Conservation (phyloP, 768 basidiomycete genomes). For the Calvatia gigantea region DNA sequence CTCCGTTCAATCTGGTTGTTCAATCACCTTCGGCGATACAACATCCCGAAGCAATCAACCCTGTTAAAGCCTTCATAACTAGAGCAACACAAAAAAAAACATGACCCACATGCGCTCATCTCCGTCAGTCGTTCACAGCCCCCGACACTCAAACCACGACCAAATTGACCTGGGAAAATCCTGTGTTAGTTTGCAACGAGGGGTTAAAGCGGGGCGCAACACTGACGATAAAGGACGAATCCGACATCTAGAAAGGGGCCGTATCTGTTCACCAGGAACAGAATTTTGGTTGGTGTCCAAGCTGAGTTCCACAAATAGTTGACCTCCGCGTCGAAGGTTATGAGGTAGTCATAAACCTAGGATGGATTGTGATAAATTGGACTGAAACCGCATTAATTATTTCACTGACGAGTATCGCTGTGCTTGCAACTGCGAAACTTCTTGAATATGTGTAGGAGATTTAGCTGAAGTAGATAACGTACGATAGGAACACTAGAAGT, state of each 20-base stretch:
- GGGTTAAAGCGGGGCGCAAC: neutral
- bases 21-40: neutral
- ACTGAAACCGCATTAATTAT: neutral
- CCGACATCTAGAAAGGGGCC: conserved; percentile 20
- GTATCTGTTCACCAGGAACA: conserved; percentile 26
- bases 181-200: too few relatives aligned
- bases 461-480: neutral
- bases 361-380: neutral
- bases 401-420: neutral
- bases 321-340: conserved; percentile 20
- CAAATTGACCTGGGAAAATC: neutral
- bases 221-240: conserved; percentile 16
- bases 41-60: neutral
- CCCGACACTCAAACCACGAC: neutral
- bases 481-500: neutral
- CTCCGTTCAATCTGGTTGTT: neutral
- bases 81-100: neutral
- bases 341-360: conserved; percentile 17
- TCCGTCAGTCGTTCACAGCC: neutral
- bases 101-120: neutral
- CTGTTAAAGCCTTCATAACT: neutral
- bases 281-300: conserved; percentile 20
- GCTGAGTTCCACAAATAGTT: conserved; percentile 19
- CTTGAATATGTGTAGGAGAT: too few relatives aligned
- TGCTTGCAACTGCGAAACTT: neutral